Percentiles rank a stretch among this genome's conserved stretches.
phyloP scores from a whole-genome alignment of 371 early-diverging fungal species.

The Catenaria anguillulae region DNA sequence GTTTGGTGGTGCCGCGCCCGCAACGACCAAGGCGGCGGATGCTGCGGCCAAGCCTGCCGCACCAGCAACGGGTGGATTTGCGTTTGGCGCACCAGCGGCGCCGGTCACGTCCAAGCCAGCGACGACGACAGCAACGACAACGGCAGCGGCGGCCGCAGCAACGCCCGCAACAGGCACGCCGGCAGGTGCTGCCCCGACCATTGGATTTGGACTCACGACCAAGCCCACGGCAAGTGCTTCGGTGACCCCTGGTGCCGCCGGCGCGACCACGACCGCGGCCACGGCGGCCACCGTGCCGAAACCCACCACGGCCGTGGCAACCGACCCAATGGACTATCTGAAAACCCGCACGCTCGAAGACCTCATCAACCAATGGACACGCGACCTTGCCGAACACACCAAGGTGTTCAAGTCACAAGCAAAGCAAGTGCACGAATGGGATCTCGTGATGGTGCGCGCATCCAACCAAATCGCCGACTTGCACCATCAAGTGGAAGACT shows the following conservation, averaged over 20 bases:
- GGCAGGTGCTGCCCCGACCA: background rate
- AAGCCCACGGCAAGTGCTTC: background rate
- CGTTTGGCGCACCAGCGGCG: too few relatives aligned
- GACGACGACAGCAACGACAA: background rate
- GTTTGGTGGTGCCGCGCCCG: background rate
- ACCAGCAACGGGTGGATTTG: too few relatives aligned
- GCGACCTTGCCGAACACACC: background rate
- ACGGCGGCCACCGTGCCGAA: background rate
- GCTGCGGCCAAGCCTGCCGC: too few relatives aligned
- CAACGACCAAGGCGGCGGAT: background rate
- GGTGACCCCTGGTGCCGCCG: background rate
- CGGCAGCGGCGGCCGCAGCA: background rate
- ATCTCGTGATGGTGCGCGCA: background rate
- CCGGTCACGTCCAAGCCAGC: too few relatives aligned
- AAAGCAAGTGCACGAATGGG: background rate
- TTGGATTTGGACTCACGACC: background rate
- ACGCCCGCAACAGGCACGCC: background rate
- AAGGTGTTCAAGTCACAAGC: background rate
- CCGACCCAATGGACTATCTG: background rate
- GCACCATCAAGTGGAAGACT: background rate
- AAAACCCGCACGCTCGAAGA: background rate
- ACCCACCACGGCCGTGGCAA: background rate
- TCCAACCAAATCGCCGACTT: background rate
- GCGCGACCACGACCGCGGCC: background rate
- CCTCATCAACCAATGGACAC: background rate